Conservation (phyloP, 345 rosid genomes). For the Citrus sp. region DNA sequence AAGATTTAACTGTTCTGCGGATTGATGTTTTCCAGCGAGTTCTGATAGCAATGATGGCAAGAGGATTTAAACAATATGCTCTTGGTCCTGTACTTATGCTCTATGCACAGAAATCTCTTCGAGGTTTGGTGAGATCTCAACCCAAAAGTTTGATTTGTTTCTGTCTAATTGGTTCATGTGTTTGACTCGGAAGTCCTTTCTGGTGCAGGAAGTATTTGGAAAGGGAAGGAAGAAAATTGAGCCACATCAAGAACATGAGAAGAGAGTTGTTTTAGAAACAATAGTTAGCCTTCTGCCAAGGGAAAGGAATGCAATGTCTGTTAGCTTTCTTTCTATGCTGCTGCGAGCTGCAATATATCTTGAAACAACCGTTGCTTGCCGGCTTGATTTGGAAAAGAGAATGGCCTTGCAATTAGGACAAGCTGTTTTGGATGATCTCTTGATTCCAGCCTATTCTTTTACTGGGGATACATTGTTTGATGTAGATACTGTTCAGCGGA, state of each 20-base stretch:
- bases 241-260: constrained; percentile 73
- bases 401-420: constrained; percentile 80
- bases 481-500: constrained; percentile 74
- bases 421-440: constrained; percentile 80
- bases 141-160: constrained; percentile 14
- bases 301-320: constrained; percentile 75
- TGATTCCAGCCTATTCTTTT: constrained; percentile 76
- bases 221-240: constrained; percentile 80
- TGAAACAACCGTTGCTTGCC: constrained; percentile 89
- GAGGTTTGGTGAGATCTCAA: constrained; percentile 84
- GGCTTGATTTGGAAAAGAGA: constrained; percentile 87
- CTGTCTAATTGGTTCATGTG: background rate
- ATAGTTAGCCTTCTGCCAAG: constrained; percentile 86
- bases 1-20: constrained; percentile 72
- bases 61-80: constrained; percentile 81
- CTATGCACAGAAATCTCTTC: constrained; percentile 84
- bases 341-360: constrained; percentile 83
- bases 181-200: constrained; percentile 8
- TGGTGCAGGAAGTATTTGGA: constrained; percentile 72
- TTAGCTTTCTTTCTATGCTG: constrained; percentile 88
- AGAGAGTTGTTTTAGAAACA: constrained; percentile 84
- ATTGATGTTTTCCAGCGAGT: constrained; percentile 83
- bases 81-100: constrained; percentile 95
- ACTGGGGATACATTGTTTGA: constrained; percentile 80
- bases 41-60: constrained; percentile 72